Base-by-base conservation (phyloP, 1,284 basidiomycete species). In the Ceratobasidium sp. region DNA sequence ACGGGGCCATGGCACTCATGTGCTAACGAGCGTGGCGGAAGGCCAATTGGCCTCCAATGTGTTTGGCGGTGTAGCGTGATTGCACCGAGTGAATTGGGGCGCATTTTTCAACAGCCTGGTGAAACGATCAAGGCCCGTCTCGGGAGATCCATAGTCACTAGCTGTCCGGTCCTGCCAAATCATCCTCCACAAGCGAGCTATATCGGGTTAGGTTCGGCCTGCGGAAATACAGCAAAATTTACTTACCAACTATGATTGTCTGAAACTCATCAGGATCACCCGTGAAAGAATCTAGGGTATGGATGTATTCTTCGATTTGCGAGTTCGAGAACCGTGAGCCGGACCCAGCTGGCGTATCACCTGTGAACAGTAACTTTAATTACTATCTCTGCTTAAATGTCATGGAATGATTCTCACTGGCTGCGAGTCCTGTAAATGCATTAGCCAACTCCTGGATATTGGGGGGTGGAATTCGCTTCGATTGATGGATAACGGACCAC, bases 101-200 rank as follows among this genome's bases (percentile, higher is more conserved):
- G 65, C 48, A 5, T 67, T 33, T 17, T 53, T 41, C 6, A 14
- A 8, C 11, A 67, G 51, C n/a, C 24, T 29, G 24, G 31, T 33
- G 22, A 67, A 67, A 6, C 65, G 65, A 24, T 67, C 65, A 6
- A 67, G 29, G n/a, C 65, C 53, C 9, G 65, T 51, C 19, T 56
- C 51, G 2, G 65, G 11, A 24, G 47, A 19, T 2, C 65, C 51
- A 27, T 24, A 56, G 19, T 56, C 56, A 19, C 56, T 67, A 31
- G 56, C 50, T 8, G 33, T 41, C 29, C 65, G 65, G 2, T 50
- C 51, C 5, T 56, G 65, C 65, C 65, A 67, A n/a, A 67, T 54
- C 65, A 67, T 67, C 33, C 29, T 54, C 65, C 65, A 67, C 6
- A 67, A 9, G 2, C 65, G 50, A 17, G 65, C 65, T 67, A 22